Evolutionary conservation across 2,329 filamentous ascomycete species (phyloP), one percentile per base, ranked within the genome.

Genomic region (Alternaria metachromatica): DNA sequence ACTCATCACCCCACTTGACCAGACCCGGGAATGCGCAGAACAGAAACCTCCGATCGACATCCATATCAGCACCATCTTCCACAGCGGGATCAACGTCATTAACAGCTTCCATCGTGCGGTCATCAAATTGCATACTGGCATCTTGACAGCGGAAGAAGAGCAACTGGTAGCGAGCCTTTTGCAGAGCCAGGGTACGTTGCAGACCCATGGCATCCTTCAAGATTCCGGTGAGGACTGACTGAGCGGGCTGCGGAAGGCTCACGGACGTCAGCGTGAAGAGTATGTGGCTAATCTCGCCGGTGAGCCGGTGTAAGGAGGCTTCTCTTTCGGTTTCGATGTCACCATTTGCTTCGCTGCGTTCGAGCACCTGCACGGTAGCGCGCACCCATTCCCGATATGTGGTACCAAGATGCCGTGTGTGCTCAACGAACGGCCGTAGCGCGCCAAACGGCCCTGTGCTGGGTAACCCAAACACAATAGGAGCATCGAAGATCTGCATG

Each of bases 21-120:
- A 80, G 46, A 20, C 72, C 72, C 1, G 77, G 77, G 43, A 78
- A 80, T 1, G 78, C 72, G 53, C 77, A 80, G 59, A 78, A 79
- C 2, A 58, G 28, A 23, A 78, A 71, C 8, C 18, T 60, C 12
- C 63, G 69, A 10, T 73, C 63, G 20, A 23, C 45, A 6, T 64
- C 33, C 18, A 63, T 56, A 48, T 72, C 65, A 4, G 59, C 58
- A 8, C 71, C 71, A 6, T 78, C 76, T 26, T 77, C 77, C 43
- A 68, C 51, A 8, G 49, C 51, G 12, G 61, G 55, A 41, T 75
- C 71, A 3, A 73, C 11, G 48, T 77, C 70, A 23, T 78, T 76
- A 12, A 79, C 66, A 12, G 71, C 60, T 45, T 79, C 76, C 77
- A 79, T 80, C 15, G 62, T 70, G 11, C 28, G 44, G 7, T 66